A percentile compares a stretch with the other conserved stretches of the same genome.
Conservation (phyloP, 257 asterid genomes). For the Primulina tabacum region DNA sequence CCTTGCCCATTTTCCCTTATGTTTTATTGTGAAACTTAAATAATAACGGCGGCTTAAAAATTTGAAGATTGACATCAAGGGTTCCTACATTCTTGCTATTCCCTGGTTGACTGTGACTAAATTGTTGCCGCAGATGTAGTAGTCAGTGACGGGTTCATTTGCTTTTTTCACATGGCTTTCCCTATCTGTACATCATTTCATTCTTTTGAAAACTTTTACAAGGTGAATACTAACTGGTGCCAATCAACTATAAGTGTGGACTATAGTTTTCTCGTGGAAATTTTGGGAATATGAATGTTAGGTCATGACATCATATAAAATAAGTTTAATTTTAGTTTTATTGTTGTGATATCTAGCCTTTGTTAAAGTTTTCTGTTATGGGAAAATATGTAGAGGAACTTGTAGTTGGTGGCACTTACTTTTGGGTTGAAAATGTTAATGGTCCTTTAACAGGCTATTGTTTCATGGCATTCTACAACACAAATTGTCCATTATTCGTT, state of each 20-base stretch:
- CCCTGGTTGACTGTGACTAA: neutral
- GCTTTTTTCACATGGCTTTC: no score
- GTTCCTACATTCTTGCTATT: neutral
- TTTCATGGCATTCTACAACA: neutral
- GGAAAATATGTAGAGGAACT: neutral
- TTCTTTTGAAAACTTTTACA: neutral
- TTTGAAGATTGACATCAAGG: neutral
- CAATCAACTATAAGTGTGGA: neutral
- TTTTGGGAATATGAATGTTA: neutral
- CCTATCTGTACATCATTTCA: neutral
- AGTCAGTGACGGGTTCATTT: neutral
- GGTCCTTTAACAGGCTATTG: neutral
- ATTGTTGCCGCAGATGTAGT: neutral
- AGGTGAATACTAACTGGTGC: neutral
- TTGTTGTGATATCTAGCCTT: no score
- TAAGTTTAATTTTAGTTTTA: no score
- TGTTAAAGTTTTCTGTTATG: neutral
- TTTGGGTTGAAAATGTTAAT: neutral
- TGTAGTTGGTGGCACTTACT: neutral
- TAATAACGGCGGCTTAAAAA: neutral
- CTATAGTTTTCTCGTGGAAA: neutral
- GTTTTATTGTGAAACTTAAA: neutral
- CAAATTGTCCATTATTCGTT: neutral
- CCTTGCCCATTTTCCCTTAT: neutral
- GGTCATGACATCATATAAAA: neutral